Conservation (phyloP, 495 filamentous ascomycete species). For the Aspergillus funiculosus region DNA sequence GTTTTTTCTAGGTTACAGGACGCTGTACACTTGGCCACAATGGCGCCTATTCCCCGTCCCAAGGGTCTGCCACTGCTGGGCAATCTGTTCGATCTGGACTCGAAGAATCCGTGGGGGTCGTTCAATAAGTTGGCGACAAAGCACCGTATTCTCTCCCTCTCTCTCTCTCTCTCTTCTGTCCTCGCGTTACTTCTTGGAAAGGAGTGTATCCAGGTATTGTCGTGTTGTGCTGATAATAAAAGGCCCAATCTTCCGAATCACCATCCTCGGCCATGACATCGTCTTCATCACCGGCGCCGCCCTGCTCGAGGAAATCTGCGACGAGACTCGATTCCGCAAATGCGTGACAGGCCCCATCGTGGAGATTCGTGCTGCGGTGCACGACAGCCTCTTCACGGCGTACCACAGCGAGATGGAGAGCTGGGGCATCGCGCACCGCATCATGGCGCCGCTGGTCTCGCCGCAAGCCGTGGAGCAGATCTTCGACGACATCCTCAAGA, state of each 20-base stretch:
- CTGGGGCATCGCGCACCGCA: constrained; percentile 71
- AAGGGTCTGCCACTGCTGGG: constrained; percentile 62
- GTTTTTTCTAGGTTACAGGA: not conserved
- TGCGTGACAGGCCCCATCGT: constrained; percentile 50
- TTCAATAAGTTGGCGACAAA: constrained; percentile 58
- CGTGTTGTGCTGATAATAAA: no score
- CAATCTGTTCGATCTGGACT: constrained; percentile 59
- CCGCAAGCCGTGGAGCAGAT: constrained; percentile 28
- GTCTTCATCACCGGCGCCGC: constrained; percentile 51
- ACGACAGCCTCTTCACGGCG: constrained; percentile 73
- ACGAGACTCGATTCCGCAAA: constrained; percentile 67
- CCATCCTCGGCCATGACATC: constrained; percentile 45
- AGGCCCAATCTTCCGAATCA: constrained; percentile 69
- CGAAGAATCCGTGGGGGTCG: constrained; percentile 56
- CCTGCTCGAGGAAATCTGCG: constrained; percentile 64
- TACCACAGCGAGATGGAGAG: constrained; percentile 49
- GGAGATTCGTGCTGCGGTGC: constrained; percentile 57
- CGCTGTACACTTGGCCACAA: no score
- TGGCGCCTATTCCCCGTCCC: constrained; percentile 57
- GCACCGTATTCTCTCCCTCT: constrained; percentile 44
- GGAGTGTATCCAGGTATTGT: no score
- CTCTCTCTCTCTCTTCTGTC: not conserved
- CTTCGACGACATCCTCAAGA: constrained; percentile 58
- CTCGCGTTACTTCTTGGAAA: not conserved
- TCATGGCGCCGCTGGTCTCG: constrained; percentile 44